phyloP scores from a whole-genome alignment of 257 asterid species.

The Gardenia jasminoides region DNA sequence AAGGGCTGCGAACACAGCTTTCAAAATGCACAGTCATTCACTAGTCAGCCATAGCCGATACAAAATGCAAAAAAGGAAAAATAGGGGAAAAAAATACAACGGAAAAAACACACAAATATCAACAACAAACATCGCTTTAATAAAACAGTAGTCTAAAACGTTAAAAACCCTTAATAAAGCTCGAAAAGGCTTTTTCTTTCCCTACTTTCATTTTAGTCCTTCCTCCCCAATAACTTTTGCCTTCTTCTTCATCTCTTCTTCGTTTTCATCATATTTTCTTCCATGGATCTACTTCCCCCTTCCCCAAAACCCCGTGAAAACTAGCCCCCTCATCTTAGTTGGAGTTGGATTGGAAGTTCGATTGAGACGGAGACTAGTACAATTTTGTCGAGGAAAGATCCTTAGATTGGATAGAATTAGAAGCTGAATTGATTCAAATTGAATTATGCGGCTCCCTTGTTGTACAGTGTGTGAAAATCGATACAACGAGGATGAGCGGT shows the following conservation, averaged over 20 bases:
- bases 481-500: slow-evolving; percentile 89
- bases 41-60: too few species aligned
- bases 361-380: neutral
- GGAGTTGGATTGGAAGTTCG: neutral
- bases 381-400: neutral
- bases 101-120: neutral
- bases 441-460: slow-evolving; percentile 67
- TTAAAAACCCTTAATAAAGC: neutral
- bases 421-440: neutral
- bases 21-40: too few species aligned
- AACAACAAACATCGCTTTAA: neutral
- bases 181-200: neutral
- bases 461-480: slow-evolving; percentile 90
- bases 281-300: slow-evolving; percentile 8
- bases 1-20: too few species aligned
- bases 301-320: neutral
- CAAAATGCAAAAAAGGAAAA: neutral
- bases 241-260: neutral
- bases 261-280: neutral
- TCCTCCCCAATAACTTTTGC: neutral
- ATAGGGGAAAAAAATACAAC: neutral
- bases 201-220: neutral
- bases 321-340: neutral
- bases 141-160: too few species aligned
- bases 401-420: neutral